A percentile compares a stretch with the other conserved stretches of the same genome.
phyloP scores from a whole-genome alignment of 495 filamentous ascomycete genomes.

The Pseudomonodictys pantanalensis region DNA sequence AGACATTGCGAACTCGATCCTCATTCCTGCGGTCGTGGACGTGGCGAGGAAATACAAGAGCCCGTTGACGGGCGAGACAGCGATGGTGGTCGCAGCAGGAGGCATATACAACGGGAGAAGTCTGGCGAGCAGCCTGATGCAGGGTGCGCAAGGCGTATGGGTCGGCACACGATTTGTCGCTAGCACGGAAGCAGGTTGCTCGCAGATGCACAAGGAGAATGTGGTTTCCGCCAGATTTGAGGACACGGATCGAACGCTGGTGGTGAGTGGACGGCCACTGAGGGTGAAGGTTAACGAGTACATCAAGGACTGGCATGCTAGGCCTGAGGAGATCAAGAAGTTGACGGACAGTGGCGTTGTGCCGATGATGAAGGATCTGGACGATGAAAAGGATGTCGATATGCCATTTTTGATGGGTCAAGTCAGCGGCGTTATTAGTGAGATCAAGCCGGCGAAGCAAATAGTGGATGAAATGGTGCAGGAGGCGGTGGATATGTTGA shows the following conservation, averaged over 20 bases:
- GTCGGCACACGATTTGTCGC: slow-evolving; percentile 81
- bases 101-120: slow-evolving; percentile 44
- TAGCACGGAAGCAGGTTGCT: slow-evolving; percentile 70
- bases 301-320: slow-evolving; percentile 70
- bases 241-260: slow-evolving; percentile 74
- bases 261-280: slow-evolving; percentile 74
- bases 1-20: slow-evolving; percentile 44
- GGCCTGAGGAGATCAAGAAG: slow-evolving; percentile 66
- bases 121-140: slow-evolving; percentile 44
- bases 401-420: slow-evolving; percentile 91
- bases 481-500: slow-evolving; percentile 70
- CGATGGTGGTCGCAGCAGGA: slow-evolving; percentile 45
- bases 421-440: slow-evolving; percentile 71
- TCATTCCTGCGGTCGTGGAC: slow-evolving; percentile 46
- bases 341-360: slow-evolving; percentile 72
- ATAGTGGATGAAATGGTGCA: slow-evolving; percentile 87
- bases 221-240: slow-evolving; percentile 73
- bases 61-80: slow-evolving; percentile 42
- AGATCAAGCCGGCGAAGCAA: slow-evolving; percentile 72
- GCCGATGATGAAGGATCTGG: slow-evolving; percentile 75
- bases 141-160: slow-evolving; percentile 45
- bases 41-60: slow-evolving; percentile 45
- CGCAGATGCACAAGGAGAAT: slow-evolving; percentile 71
- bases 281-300: slow-evolving; percentile 80
- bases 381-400: slow-evolving; percentile 72